Conservation (phyloP, 345 rosid genomes). For the Brassica nigra region DNA sequence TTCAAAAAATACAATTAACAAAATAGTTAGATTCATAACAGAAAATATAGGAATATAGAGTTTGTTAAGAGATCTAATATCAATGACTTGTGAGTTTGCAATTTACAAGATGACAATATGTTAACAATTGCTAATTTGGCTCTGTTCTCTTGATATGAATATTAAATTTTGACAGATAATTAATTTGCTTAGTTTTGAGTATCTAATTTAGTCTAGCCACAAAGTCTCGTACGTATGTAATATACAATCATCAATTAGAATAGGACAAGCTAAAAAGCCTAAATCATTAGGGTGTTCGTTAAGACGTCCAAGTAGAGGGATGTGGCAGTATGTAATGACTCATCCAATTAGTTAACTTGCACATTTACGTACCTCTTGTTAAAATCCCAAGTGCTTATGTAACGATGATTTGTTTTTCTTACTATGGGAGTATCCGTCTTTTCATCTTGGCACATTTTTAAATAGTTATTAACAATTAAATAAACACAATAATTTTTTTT, state of each 20-base stretch:
- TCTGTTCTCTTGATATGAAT: conserved; percentile 4
- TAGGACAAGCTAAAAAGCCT: conserved; percentile 21
- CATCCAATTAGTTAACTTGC: conserved; percentile 5
- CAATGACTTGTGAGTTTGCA: conserved; percentile 22
- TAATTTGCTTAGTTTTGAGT: conserved; percentile 10
- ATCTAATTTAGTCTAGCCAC: not conserved
- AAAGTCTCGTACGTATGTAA: not conserved
- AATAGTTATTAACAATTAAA: not conserved
- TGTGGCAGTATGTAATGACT: conserved; percentile 28
- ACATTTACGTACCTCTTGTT: not conserved
- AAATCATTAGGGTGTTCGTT: conserved; percentile 28
- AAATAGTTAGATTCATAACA: not conserved
- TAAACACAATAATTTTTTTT: not conserved
- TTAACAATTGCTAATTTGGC: conserved; percentile 6
- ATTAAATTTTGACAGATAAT: not conserved
- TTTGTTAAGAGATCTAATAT: conserved; percentile 12
- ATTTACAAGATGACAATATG: conserved; percentile 8
- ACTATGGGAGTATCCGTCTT: not conserved
- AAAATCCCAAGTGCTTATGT: not conserved
- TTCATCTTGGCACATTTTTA: not conserved
- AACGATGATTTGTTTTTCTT: not conserved
- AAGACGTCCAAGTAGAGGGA: conserved; percentile 27
- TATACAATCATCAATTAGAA: not conserved
- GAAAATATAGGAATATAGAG: conserved; percentile 4
- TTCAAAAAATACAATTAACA: too few species aligned